Base-by-base conservation (phyloP, 306 rosid genomes). In the Prunus persica region DNA sequence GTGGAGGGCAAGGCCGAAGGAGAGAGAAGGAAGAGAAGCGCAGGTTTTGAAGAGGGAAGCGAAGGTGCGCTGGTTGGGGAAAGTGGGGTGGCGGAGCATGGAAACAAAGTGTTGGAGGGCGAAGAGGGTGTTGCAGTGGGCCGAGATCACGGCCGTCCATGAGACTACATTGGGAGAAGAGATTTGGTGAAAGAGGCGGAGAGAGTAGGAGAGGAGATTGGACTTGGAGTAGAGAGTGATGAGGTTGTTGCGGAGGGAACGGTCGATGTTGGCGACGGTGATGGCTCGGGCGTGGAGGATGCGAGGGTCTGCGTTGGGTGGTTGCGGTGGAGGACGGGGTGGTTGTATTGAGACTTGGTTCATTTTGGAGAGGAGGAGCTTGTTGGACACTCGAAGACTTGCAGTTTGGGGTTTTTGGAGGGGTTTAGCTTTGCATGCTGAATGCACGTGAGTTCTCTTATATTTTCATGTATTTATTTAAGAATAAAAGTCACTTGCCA, bases 61-160 rank as follows among this genome's bases (percentile, higher is more conserved):
- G 8, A 94, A n/a, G 19, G 96, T 89, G 81, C 93, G 91, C 60
- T 83, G 91, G 89, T 89, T 91, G 75, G 98, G 98, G 22, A 85
- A 82, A 0, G 82, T 75, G 15, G 93, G 84, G 84, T 81, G 83
- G 83, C 95, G 96, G 65, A 88, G 95, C 98, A 94, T 94, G 62
- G 91, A 85, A 73, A 91, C 58, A 78, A 94, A 91, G 58, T 88
- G 84, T 16, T 70, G 88, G 64, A 94, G 90, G 58, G 98, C 78
- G 24, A 73, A 71, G 66, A 72, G 52, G 41, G 89, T 77, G 89
- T 80, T 80, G 80, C 93, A 79, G 67, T 86, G 81, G 12, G 96
- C 89, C 50, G 92, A 78, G 81, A 93, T 81, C 34, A 93, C 83
- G 4, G 97, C 62, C 19, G 96, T 93, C 93, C 94, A 93, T 56